Evolutionary conservation across 371 early-diverging fungal species (phyloP), one percentile per base, ranked within the genome.

Genomic region (Phascolomyces articulosus): DNA sequence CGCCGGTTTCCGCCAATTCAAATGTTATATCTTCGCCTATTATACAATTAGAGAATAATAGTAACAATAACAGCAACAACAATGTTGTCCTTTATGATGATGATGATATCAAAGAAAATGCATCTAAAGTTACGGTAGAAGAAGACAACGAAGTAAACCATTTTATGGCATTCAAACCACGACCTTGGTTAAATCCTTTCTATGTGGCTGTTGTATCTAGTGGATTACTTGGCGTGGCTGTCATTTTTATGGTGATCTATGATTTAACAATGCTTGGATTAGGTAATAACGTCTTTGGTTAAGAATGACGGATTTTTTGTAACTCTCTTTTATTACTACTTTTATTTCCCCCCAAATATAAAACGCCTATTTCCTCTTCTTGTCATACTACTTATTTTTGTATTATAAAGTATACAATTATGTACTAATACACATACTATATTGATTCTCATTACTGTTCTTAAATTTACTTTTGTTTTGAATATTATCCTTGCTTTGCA

Each of bases 161-260:
- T 21, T 80, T 80, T 53, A 40, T 67, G 49, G 80, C 80, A 2
- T 80, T 80, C 58, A 54, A 68, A 10, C 40, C 59, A 18, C 60
- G 65, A 40, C 26, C 49, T 28, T 69, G 72, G 62, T 47, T 78
- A 2, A 78, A 76, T 51, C 76, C 81, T 0, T 75, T 80, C 28
- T 65, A 72, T 53, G 55, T 75, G n/a, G 81, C 81, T 16, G 49
- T 75, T 15, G 23, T 72, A 3, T 57, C 69, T 2, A 68, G 77
- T 55, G 49, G 53, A 34, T 57, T 69, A 0, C 51, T 78, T 40
- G 47, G 54, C 38, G 16, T 70, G 11, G 63, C 78, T 2, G 66
- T 80, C 11, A 31, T 72, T 4, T 78, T 78, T 29, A 80, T 75
- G 73, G 75, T 80, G n/a, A 70, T 78, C 10, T 80, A 70, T 58